Percentiles rank a stretch among this genome's conserved stretches.
These are phyloP conservation scores for Kentomonas sorsogonicus DNA, from an alignment of 208 protist species.

Conservation along the genomic window DNA sequence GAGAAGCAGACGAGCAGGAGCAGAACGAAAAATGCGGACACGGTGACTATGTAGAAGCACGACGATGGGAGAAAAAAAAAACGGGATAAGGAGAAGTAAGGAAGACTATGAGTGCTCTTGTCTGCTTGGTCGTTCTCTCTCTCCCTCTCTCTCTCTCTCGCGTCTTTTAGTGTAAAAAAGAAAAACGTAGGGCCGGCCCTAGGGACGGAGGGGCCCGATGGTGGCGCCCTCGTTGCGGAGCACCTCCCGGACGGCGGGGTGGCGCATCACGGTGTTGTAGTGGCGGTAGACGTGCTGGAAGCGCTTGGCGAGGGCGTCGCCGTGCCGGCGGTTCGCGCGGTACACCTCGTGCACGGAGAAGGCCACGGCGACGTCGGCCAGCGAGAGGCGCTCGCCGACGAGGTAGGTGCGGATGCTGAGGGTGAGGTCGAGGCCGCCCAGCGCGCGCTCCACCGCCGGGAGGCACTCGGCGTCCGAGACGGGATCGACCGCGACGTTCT, in stretches of 20 bases:
- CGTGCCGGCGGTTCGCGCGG: conserved; percentile 46
- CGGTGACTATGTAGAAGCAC: too few species aligned
- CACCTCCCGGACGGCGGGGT: conserved; percentile 55
- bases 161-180: background rate
- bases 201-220: conserved; percentile 29
- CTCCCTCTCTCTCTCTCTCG: background rate
- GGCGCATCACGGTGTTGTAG: conserved; percentile 79
- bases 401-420: conserved; percentile 75
- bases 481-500: too few species aligned
- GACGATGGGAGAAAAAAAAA: conserved; percentile 10
- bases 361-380: conserved; percentile 73
- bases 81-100: too few species aligned
- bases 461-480: too few species aligned
- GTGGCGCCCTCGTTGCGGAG: conserved; percentile 50
- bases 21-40: too few species aligned
- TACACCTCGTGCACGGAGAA: conserved; percentile 64
- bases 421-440: conserved; percentile 48
- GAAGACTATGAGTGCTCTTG: background rate
- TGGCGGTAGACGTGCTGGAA: conserved; percentile 60
- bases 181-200: background rate
- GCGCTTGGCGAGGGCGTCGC: conserved; percentile 47
- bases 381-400: conserved; percentile 75
- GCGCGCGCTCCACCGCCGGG: conserved; percentile 32
- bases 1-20: too few species aligned
- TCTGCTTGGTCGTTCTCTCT: background rate